Base-by-base conservation (phyloP, 2,329 filamentous ascomycete genomes). In the Whalleya microplaca region DNA sequence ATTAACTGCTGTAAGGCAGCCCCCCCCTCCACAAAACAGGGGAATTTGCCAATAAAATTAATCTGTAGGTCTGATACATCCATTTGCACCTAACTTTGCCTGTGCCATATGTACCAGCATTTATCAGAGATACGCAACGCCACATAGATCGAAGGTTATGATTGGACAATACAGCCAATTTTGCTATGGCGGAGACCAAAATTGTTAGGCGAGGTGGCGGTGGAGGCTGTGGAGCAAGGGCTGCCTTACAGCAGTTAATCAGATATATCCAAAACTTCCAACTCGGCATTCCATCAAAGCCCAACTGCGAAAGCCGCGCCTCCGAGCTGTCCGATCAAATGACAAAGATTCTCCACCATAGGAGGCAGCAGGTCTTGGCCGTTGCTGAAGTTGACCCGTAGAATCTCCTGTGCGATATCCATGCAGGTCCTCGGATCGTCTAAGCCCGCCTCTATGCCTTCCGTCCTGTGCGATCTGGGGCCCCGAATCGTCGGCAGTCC, bases 301-400 rank as follows among this genome's bases (percentile, higher is more conserved):
- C 72, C 72, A 19, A 74, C 72, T 14, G 68, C 71, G 67, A 71
- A 71, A 9, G 81, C 79, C 3, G 81, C 81, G 62, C 78, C 76
- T 3, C 82, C 81, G 50, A 90, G 70, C 60, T 86, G 84, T 59
- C 80, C 80, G 64, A 91, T 81, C 62, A 91, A 72, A 45, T 84
- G 79, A 45, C 85, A 81, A 46, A 91, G 69, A 58, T 90, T 90
- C 63, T 89, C 86, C 1, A 90, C 86, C 44, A 91, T 78, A 0
- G 86, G 82, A 12, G 87, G 84, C 56, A 79, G 64, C 7, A 72
- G 69, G 27, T 79, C 78, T 27, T 75, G 71, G 0, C 72, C 73
- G 1, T 70, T 73, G 14, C 70, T 64, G 56, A 80, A 85, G 69
- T 87, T 86, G 41, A 75, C 71, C 29, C 76, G 73, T 59, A 91